These are phyloP conservation scores for Sporothrix pseudoabietina DNA, from an alignment of 2,329 filamentous ascomycete species.

Conservation along the genomic window DNA sequence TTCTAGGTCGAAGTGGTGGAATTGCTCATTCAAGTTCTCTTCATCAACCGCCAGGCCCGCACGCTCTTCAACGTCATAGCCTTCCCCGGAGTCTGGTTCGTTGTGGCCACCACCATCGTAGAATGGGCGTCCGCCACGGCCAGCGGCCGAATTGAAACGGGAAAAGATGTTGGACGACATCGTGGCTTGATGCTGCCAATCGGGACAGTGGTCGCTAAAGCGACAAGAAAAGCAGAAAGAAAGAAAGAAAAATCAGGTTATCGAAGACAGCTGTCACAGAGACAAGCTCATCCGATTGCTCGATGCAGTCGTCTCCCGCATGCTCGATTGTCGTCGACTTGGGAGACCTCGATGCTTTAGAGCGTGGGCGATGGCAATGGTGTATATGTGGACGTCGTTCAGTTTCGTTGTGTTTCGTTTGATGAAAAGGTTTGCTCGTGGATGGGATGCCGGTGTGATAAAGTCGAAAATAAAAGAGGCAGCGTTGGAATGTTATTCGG, in stretches of 20 bases:
- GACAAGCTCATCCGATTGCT: conserved; percentile 25
- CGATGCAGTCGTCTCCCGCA: conserved; percentile 3
- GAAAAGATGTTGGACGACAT: conserved; percentile 56
- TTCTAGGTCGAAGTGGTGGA: conserved; percentile 54
- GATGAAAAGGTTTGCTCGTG: background rate
- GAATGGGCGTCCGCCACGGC: conserved; percentile 48
- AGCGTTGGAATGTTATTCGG: background rate
- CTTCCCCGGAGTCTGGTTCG: conserved; percentile 14
- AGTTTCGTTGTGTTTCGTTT: background rate
- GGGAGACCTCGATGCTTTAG: background rate
- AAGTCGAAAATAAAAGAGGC: background rate
- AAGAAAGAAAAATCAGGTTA: background rate
- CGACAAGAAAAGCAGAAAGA: background rate
- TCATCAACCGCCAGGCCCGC: conserved; percentile 53
- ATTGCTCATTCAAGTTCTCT: conserved; percentile 56
- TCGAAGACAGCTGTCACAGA: conserved; percentile 18
- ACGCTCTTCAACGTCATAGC: conserved; percentile 48
- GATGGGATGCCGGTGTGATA: background rate
- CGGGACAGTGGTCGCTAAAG: background rate
- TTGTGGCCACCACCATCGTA: conserved; percentile 46
- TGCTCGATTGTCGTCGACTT: conserved; percentile 15
- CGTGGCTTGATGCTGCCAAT: background rate
- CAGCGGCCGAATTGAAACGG: conserved; percentile 44
- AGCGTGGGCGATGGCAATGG: background rate
- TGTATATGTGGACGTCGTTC: background rate